phyloP scores from a whole-genome alignment of 305 asterid species.

The Fraxinus velutina region DNA sequence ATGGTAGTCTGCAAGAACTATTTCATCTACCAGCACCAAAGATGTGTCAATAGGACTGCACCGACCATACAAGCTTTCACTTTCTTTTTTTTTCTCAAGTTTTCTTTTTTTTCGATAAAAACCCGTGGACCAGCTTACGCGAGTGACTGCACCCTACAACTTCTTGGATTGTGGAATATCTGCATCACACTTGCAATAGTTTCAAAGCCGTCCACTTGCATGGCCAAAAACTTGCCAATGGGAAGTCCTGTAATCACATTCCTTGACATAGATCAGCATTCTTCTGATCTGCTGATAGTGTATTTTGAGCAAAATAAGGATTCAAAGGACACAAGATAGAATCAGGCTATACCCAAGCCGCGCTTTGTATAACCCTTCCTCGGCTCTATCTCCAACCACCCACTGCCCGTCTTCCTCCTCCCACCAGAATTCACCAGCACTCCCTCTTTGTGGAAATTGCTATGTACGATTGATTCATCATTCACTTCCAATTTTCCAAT shows the following conservation, averaged over 20 bases:
- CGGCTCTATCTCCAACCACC: background rate
- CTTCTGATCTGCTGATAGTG: background rate
- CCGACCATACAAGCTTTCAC: background rate
- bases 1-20: background rate
- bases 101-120: background rate
- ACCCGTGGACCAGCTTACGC: background rate
- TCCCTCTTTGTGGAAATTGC: background rate
- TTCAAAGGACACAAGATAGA: conserved; percentile 5
- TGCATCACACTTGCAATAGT: background rate
- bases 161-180: background rate
- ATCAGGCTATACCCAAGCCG: too few relatives aligned
- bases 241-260: background rate
- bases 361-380: too few relatives aligned
- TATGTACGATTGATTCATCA: background rate
- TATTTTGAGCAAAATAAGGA: background rate
- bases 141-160: background rate
- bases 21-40: background rate
- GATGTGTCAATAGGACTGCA: background rate
- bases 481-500: background rate
- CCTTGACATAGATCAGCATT: background rate
- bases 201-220: background rate
- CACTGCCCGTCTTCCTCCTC: background rate
- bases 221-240: background rate
- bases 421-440: background rate
- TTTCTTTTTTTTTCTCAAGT: background rate